Evolutionary conservation across 192 early-diverging fungal genomes (phyloP).

Genomic region (Phlyctochytrium arcticum): DNA sequence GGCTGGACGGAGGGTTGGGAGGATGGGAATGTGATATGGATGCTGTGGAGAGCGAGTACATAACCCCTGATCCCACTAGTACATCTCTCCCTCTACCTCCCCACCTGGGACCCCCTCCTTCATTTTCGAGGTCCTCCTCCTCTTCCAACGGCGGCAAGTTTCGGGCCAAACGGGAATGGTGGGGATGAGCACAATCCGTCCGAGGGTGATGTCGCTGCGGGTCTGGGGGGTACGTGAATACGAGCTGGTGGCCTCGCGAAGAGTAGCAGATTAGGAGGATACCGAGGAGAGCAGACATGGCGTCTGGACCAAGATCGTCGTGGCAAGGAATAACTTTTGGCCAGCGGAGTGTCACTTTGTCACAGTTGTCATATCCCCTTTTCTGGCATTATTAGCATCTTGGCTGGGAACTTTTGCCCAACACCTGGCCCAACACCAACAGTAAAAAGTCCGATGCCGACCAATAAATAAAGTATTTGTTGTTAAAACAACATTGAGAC

Average conservation of each 20-base stretch:
- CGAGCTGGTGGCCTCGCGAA: constrained; percentile 64
- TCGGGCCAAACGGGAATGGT: neutral
- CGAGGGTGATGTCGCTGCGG: neutral
- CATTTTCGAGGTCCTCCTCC: neutral
- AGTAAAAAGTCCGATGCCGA: too few species aligned
- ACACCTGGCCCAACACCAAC: too few species aligned
- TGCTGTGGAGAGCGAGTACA: neutral
- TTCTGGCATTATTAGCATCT: too few species aligned
- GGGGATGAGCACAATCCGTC: neutral
- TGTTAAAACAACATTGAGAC: too few species aligned
- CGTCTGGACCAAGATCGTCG: too few species aligned
- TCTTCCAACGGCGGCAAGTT: neutral
- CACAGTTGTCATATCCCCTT: too few species aligned
- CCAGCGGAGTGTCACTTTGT: too few species aligned
- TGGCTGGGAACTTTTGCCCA: too few species aligned
- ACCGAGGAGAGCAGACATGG: too few species aligned
- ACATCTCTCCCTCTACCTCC: neutral
- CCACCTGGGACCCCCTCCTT: neutral
- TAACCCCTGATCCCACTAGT: too few species aligned
- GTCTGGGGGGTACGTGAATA: constrained; percentile 67
- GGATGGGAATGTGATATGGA: neutral
- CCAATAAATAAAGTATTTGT: too few species aligned
- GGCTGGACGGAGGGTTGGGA: neutral
- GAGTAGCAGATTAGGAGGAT: constrained; percentile 67
- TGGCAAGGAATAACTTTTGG: too few species aligned